A percentile compares a stretch with the other conserved stretches of the same genome.
phyloP scores from a whole-genome alignment of 2,329 filamentous ascomycete species.

The Lasiodiplodia sp. region DNA sequence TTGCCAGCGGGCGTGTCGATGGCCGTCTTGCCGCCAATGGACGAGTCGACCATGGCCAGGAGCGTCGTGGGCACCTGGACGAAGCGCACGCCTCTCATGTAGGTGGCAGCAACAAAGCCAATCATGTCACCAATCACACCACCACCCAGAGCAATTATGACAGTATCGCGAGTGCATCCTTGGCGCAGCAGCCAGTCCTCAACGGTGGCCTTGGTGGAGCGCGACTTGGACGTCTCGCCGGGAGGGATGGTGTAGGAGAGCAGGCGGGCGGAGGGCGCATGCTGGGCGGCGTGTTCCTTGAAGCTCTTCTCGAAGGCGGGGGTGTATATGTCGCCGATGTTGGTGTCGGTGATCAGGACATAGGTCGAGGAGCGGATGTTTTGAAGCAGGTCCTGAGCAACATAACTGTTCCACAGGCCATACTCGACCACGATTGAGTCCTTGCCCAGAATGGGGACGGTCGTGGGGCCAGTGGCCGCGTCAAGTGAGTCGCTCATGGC shows the following conservation, averaged over 20 bases:
- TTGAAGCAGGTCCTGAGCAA: slow-evolving; percentile 79
- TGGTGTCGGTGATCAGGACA: slow-evolving; percentile 95
- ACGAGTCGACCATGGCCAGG: slow-evolving; percentile 97
- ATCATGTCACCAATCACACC: slow-evolving; percentile 99
- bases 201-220: slow-evolving; percentile 91
- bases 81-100: slow-evolving; percentile 96
- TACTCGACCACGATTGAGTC: slow-evolving; percentile 93
- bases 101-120: slow-evolving; percentile 95
- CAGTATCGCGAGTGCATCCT: slow-evolving; percentile 92
- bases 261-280: slow-evolving; percentile 66
- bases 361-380: slow-evolving; percentile 88
- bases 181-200: slow-evolving; percentile 97
- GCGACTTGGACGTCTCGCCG: slow-evolving; percentile 91
- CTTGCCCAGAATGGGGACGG: slow-evolving; percentile 83
- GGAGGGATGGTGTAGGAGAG: slow-evolving; percentile 91
- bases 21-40: slow-evolving; percentile 96
- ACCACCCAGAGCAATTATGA: slow-evolving; percentile 92
- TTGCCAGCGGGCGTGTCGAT: slow-evolving; percentile 97
- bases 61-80: slow-evolving; percentile 96
- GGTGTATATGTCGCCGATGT: slow-evolving; percentile 81
- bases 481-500: slow-evolving; percentile 25
- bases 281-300: slow-evolving; percentile 55
- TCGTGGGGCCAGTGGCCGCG: slow-evolving; percentile 53
- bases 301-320: slow-evolving; percentile 77
- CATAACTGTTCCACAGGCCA: slow-evolving; percentile 83